Evolutionary conservation across 202 grass and related monocot species (phyloP), one percentile per base, ranked within the genome.

Genomic region (Musa balbisiana): DNA sequence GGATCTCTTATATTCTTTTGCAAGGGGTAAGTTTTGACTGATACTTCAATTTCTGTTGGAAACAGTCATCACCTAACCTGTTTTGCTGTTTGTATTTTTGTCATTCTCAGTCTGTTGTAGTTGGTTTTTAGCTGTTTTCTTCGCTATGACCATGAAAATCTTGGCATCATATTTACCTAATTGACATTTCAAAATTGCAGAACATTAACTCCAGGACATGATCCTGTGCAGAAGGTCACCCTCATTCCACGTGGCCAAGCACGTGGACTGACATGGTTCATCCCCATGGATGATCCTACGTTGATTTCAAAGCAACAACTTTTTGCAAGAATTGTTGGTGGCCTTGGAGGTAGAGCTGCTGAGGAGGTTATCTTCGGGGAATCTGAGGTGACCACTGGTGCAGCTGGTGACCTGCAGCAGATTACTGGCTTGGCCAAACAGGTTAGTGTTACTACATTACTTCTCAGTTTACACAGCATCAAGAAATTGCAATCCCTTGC

Each of bases 251-350:
- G 95, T 74, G 95, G 95, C 68, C 95, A 98, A 85, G 95, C 95
- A 59, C 90, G 95, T 71, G 95, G 95, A 75, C 88, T 98, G 14
- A 98, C 95, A 43, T 98, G 95, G 95, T 98, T 98, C 84, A 98
- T 98, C 72, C 95, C 95, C 9, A 88, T 85, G 77, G 95, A 98
- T 33, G 95, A 98, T 80, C 91, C 95, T 2, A 94, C 88, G 3
- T 84, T 98, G 33, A 98, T 98, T 64, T 98, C 95, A 25, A 92
- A 82, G 79, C 95, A 98, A 73, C 95, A 98, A 80, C 91, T 98
- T 49, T 98, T 98, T 80, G 91, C 95, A 51, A 86, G 95, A 81
- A 98, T 98, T 14, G 95, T 98, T 54, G 95, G 95, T 11, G 95
- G 95, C 43, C 95, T 98, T 49, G 95, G 95, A 49, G 95, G 95